Conservation (phyloP, 495 filamentous ascomycete genomes). For the Hyaloscypha bicolor region DNA sequence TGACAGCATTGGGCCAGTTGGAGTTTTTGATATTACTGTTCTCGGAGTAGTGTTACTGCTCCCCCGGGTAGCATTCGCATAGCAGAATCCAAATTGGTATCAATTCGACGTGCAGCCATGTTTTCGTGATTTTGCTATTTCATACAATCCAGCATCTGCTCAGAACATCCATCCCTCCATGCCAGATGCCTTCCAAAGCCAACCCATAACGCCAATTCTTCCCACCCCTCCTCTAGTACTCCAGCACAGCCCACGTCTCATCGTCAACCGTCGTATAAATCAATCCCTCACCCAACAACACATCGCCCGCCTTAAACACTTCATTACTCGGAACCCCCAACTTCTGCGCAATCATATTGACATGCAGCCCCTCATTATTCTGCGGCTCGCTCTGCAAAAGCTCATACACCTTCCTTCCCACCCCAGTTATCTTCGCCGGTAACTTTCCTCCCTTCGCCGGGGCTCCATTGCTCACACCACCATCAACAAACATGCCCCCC, state of each 20-base stretch:
- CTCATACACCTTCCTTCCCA: conserved; percentile 69
- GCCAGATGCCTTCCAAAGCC: conserved; percentile 1
- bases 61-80: not conserved
- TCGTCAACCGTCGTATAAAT: conserved; percentile 95
- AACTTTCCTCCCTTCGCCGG: conserved; percentile 40
- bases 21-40: not conserved
- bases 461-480: conserved; percentile 34
- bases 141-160: conserved; percentile 8
- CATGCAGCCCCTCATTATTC: conserved; percentile 78
- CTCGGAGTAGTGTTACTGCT: not conserved
- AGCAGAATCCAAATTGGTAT: not conserved
- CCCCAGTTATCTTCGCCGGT: conserved; percentile 47
- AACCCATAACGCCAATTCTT: conserved; percentile 13
- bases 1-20: not conserved
- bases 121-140: conserved; percentile 8
- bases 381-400: conserved; percentile 63
- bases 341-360: conserved; percentile 69
- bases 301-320: conserved; percentile 73
- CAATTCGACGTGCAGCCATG: not conserved
- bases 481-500: conserved; percentile 55
- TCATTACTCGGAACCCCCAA: conserved; percentile 65
- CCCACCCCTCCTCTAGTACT: conserved; percentile 45
- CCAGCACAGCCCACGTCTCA: conserved; percentile 73
- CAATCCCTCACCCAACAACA: conserved; percentile 69
- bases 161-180: conserved; percentile 5